These are phyloP conservation scores for Epichloe baconii DNA, from an alignment of 2,329 filamentous ascomycete genomes.

Conservation along the genomic window DNA sequence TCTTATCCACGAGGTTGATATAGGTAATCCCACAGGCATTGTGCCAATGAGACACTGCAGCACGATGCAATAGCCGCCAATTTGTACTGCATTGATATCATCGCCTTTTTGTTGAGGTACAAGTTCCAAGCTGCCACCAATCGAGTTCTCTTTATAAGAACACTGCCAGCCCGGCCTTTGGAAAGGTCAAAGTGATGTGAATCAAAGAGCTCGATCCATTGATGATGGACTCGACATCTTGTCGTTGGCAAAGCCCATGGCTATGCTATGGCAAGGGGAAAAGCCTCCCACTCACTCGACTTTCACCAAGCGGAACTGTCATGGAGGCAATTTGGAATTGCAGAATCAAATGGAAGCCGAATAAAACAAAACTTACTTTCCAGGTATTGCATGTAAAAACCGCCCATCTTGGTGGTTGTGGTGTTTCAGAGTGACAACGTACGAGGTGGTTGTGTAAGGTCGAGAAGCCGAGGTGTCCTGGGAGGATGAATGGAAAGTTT, in stretches of 20 bases:
- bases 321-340: not conserved
- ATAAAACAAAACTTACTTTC: constrained; percentile 47
- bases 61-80: not conserved
- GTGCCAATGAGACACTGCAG: not conserved
- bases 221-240: not conserved
- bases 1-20: not conserved
- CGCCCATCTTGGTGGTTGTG: constrained; percentile 36
- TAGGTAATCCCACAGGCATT: not conserved
- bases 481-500: constrained; percentile 6
- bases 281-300: too few species aligned
- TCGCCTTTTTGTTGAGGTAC: not conserved
- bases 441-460: constrained; percentile 2
- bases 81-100: not conserved
- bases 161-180: not conserved
- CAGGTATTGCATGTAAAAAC: constrained; percentile 61
- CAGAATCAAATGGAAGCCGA: not conserved
- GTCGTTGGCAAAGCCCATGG: too few species aligned
- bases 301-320: not conserved
- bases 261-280: too few species aligned
- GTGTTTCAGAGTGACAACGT: constrained; percentile 13
- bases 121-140: not conserved
- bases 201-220: not conserved
- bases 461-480: constrained; percentile 4
- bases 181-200: not conserved
- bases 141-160: not conserved